A percentile compares a stretch with the other conserved stretches of the same genome.
phyloP scores from a whole-genome alignment of 176 grass and related monocot species.

The Zoysia japonica region DNA sequence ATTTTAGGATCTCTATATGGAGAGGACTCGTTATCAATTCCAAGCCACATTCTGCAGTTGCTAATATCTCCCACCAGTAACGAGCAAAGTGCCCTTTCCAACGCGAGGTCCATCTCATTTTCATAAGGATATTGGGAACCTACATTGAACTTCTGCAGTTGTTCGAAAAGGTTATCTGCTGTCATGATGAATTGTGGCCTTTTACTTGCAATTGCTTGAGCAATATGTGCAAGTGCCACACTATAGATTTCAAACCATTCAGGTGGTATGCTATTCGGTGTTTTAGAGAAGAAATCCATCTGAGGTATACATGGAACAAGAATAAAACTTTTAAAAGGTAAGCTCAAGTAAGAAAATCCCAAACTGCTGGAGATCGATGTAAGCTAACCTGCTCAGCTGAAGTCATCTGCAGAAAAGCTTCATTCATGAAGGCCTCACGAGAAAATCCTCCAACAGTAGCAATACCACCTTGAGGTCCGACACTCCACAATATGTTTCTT shows the following conservation, averaged over 20 bases:
- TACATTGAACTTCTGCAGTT: constrained; percentile 75
- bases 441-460: constrained; percentile 87
- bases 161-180: constrained; percentile 73
- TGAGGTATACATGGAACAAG: constrained; percentile 39
- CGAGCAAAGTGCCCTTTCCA: constrained; percentile 85
- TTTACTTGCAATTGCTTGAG: constrained; percentile 81
- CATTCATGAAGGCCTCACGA: constrained; percentile 84
- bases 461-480: constrained; percentile 64
- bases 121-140: constrained; percentile 55
- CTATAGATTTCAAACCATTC: constrained; percentile 92
- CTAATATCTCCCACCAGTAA: constrained; percentile 77
- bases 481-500: constrained; percentile 84
- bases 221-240: constrained; percentile 84
- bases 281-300: constrained; percentile 84
- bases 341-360: background rate
- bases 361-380: background rate
- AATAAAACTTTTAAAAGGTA: constrained; percentile 15
- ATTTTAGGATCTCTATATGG: constrained; percentile 70
- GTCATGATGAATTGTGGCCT: constrained; percentile 69
- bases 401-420: constrained; percentile 85
- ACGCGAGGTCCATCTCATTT: constrained; percentile 58
- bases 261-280: constrained; percentile 84
- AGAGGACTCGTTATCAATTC: constrained; percentile 66
- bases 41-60: constrained; percentile 85
- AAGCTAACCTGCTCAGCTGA: constrained; percentile 76